Conservation (phyloP, 116 monocot genomes). For the Trichopus zeylanicus region DNA sequence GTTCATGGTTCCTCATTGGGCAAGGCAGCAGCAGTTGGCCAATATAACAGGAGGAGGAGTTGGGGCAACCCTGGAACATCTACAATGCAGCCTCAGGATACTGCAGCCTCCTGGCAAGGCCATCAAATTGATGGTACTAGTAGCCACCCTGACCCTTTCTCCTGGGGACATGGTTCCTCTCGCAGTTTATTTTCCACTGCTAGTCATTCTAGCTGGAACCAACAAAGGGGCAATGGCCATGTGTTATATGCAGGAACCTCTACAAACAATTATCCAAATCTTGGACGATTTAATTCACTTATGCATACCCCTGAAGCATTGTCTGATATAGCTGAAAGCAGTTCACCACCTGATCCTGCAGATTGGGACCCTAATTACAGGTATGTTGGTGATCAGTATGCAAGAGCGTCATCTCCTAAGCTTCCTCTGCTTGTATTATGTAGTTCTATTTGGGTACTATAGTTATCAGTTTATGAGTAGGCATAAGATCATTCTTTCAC, state of each 20-base stretch:
- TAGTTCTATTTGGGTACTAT: neutral
- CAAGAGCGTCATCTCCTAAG: neutral
- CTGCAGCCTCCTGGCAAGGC: slow-evolving; percentile 34
- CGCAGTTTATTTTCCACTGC: slow-evolving; percentile 25
- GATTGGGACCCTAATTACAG: slow-evolving; percentile 96
- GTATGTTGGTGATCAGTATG: slow-evolving; percentile 20
- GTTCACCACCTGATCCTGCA: slow-evolving; percentile 61
- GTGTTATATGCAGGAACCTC: slow-evolving; percentile 18
- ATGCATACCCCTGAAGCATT: slow-evolving; percentile 16
- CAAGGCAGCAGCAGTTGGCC: slow-evolving; percentile 47
- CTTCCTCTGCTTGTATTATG: neutral
- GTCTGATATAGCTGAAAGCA: slow-evolving; percentile 37
- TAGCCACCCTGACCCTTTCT: slow-evolving; percentile 29
- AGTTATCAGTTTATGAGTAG: too few species aligned
- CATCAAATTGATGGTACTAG: slow-evolving; percentile 39
- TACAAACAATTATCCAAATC: slow-evolving; percentile 15
- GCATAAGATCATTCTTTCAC: too few species aligned
- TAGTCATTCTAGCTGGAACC: slow-evolving; percentile 44
- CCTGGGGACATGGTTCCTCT: slow-evolving; percentile 30
- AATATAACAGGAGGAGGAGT: slow-evolving; percentile 53
- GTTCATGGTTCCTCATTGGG: slow-evolving; percentile 49
- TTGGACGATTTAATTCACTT: slow-evolving; percentile 6
- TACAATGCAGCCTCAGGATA: slow-evolving; percentile 32
- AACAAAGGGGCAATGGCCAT: slow-evolving; percentile 26
- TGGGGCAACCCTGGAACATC: slow-evolving; percentile 32